Evolutionary conservation across 108 stramenopile genomes (phyloP).

Genomic region (Nitzschia sp.): DNA sequence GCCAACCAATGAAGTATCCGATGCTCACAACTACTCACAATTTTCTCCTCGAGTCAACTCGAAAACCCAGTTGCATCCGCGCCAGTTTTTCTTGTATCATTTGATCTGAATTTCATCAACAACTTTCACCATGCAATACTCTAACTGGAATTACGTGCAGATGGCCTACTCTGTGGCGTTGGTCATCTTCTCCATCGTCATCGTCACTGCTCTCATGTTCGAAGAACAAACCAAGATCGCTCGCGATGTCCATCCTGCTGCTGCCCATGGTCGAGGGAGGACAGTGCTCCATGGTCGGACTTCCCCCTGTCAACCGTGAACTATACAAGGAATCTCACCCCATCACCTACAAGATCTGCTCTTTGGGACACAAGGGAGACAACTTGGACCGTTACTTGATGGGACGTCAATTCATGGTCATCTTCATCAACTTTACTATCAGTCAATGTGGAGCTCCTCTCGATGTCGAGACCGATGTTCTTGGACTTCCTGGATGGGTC

Average conservation of each 20-base stretch:
- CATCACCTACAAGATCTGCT: slow-evolving; percentile 59
- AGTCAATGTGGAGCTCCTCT: slow-evolving; percentile 67
- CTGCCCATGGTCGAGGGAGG: slow-evolving; percentile 75
- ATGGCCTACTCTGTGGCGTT: slow-evolving; percentile 62
- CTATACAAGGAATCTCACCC: slow-evolving; percentile 76
- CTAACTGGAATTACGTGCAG: slow-evolving; percentile 23
- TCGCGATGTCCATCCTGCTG: slow-evolving; percentile 52
- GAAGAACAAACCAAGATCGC: slow-evolving; percentile 69
- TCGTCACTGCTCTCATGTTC: slow-evolving; percentile 58
- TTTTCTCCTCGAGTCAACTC: no score
- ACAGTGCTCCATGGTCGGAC: slow-evolving; percentile 75
- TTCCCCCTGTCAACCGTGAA: slow-evolving; percentile 63
- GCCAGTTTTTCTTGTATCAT: no score
- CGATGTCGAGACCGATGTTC: slow-evolving; percentile 47
- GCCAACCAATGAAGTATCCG: no score
- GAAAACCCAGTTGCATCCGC: no score
- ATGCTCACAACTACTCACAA: no score
- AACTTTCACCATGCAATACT: slow-evolving; percentile 9
- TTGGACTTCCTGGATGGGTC: slow-evolving; percentile 56
- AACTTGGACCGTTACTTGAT: slow-evolving; percentile 84
- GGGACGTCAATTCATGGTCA: slow-evolving; percentile 89
- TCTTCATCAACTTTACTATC: slow-evolving; percentile 71
- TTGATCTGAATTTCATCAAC: no score
- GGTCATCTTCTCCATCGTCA: slow-evolving; percentile 57
- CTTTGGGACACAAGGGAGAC: slow-evolving; percentile 73